Evolutionary conservation across 2,329 filamentous ascomycete genomes (phyloP).

Genomic region (Ampelomyces quisqualis): DNA sequence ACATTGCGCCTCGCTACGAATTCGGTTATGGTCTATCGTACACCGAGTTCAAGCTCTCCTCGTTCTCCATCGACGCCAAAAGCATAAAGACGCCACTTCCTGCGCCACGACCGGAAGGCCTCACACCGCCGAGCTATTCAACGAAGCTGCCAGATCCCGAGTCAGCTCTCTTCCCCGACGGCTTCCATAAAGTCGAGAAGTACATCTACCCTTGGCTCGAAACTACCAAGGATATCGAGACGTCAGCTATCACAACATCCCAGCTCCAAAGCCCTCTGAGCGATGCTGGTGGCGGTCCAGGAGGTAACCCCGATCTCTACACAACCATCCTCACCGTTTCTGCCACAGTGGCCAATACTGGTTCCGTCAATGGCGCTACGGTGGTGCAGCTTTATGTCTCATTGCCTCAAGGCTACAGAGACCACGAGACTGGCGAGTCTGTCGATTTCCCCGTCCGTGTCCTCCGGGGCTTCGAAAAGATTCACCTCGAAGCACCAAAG

Average conservation of each 20-base stretch:
- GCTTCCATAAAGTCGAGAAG: slow-evolving; percentile 63
- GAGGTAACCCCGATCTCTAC: slow-evolving; percentile 68
- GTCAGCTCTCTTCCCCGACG: slow-evolving; percentile 62
- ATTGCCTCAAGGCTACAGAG: slow-evolving; percentile 48
- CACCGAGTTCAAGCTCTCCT: slow-evolving; percentile 67
- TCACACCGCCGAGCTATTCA: slow-evolving; percentile 51
- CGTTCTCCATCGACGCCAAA: slow-evolving; percentile 48
- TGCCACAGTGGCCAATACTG: slow-evolving; percentile 62
- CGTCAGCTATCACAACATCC: slow-evolving; percentile 53
- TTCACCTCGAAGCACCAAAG: slow-evolving; percentile 34
- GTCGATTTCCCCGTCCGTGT: slow-evolving; percentile 58
- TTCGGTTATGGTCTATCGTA: slow-evolving; percentile 88
- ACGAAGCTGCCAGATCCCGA: slow-evolving; percentile 56
- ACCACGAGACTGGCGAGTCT: slow-evolving; percentile 46
- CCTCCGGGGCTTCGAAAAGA: slow-evolving; percentile 49
- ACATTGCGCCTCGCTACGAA: slow-evolving; percentile 73
- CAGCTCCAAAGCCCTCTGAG: slow-evolving; percentile 58
- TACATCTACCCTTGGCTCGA: slow-evolving; percentile 74
- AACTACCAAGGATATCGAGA: slow-evolving; percentile 51
- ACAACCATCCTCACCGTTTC: slow-evolving; percentile 55
- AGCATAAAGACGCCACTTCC: slow-evolving; percentile 49
- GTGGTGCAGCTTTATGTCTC: slow-evolving; percentile 61
- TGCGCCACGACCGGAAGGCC: slow-evolving; percentile 37
- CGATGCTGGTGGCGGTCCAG: slow-evolving; percentile 67
- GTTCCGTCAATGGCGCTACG: slow-evolving; percentile 53